Evolutionary conservation across 2,329 filamentous ascomycete species (phyloP).

Genomic region (Byssoonygena ceratinophila): DNA sequence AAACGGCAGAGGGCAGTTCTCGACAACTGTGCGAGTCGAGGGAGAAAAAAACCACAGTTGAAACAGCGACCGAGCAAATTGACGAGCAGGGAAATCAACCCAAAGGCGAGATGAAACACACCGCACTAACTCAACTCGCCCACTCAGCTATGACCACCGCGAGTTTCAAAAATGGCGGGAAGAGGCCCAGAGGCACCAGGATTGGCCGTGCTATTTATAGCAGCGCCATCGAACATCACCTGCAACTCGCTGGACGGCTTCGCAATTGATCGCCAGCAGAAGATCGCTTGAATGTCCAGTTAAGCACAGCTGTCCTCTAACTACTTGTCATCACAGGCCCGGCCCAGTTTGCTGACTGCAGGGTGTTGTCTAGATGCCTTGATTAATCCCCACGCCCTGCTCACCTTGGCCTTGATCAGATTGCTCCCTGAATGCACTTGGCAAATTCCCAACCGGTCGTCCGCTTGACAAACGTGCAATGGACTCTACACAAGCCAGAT

Average conservation of each 20-base stretch:
- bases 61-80: background rate
- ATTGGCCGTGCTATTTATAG: background rate
- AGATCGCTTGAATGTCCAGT: too few relatives aligned
- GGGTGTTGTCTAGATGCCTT: too few relatives aligned
- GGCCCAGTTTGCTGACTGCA: too few relatives aligned
- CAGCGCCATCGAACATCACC: background rate
- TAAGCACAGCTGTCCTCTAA: too few relatives aligned
- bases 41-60: background rate
- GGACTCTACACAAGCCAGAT: too few relatives aligned
- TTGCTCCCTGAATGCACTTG: too few relatives aligned
- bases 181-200: background rate
- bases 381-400: too few relatives aligned
- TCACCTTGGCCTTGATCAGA: too few relatives aligned
- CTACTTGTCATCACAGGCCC: too few relatives aligned
- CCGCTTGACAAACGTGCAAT: too few relatives aligned
- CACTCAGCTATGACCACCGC: background rate
- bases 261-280: background rate
- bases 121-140: background rate
- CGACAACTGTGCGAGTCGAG: background rate
- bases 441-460: too few relatives aligned
- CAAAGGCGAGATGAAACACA: conserved; percentile 10
- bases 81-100: background rate
- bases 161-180: conserved; percentile 4
- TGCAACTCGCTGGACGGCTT: background rate
- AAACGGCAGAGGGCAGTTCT: background rate